Base-by-base conservation (phyloP, 2,329 filamentous ascomycete genomes). In the Pseudonectria buxi region DNA sequence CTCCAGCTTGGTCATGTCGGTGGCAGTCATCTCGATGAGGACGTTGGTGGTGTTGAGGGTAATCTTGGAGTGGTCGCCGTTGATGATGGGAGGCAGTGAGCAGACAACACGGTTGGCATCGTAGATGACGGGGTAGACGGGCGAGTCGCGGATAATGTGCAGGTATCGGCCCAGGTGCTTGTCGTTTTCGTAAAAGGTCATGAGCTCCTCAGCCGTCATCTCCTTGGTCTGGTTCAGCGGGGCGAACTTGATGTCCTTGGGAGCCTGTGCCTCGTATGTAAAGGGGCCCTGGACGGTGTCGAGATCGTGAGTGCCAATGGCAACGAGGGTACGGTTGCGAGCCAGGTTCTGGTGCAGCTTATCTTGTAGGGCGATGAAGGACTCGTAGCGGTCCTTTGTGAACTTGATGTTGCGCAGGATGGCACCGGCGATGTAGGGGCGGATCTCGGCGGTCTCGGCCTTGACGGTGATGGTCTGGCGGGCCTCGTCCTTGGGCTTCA, bases 301-400 rank as follows among this genome's bases (percentile, higher is more conserved):
- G 45, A 96, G 71, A 59, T 98, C 90, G 63, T 98, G 92, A 4
- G 92, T 98, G 51, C 92, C 92, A 57, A 98, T 95, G 14, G 90
- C 85, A n/a, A 95, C 90, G 30, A 98, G 68, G 1, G 90, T 95
- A 53, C 92, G 74, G 63, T 96, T 86, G 43, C 92, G 80, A 32
- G 92, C 94, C 47, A 98, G 70, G 58, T 98, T 98, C 61, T 90
- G 84, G 68, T 98, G 92, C 31, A 98, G 77, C 70, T 98, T 98
- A 68, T 98, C 94, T 68, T 98, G 92, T 31, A 98, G 75, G 37
- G 83, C 78, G 59, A 98, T 98, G 83, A 98, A 98, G 56, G 88
- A 95, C 51, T 94, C 86, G 63, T 98, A 98, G 48, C 84, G 76
- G 49, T 82, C 86, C 68, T 92, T 75, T 51, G 86, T 89, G 72